Evolutionary conservation across 257 asterid genomes (phyloP).

Genomic region (Plantago elongata): DNA sequence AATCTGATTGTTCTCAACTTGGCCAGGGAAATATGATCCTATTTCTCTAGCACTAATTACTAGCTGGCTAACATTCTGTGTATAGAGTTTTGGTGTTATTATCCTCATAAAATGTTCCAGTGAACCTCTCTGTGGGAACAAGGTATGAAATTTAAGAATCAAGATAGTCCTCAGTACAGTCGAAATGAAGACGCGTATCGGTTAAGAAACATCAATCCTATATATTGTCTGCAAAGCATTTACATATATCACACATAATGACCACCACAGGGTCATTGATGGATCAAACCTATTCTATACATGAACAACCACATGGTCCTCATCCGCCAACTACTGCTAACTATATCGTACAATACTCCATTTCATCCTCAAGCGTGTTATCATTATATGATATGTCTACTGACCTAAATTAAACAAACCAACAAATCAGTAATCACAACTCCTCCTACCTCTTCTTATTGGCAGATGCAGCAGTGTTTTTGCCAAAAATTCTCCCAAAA

Average conservation of each 20-base stretch:
- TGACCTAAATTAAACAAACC: not conserved
- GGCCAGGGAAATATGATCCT: no score
- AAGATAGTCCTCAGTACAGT: no score
- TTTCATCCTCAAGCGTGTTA: slow-evolving; percentile 13
- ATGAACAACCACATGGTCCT: slow-evolving; percentile 11
- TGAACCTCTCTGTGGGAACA: no score
- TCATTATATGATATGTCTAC: not conserved
- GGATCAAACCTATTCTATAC: slow-evolving; percentile 26
- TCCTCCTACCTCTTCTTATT: slow-evolving; percentile 30
- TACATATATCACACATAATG: slow-evolving; percentile 6
- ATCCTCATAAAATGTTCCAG: no score
- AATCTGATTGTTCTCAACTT: no score
- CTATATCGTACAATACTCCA: not conserved
- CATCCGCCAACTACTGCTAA: slow-evolving; percentile 14
- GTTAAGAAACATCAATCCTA: no score
- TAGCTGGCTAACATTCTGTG: no score
- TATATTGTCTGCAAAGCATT: not conserved
- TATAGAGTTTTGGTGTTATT: no score
- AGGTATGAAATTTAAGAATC: no score
- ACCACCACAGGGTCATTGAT: slow-evolving; percentile 8
- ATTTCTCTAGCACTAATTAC: no score
- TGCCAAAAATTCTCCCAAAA: slow-evolving; percentile 44
- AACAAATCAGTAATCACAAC: not conserved
- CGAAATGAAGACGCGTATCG: no score
- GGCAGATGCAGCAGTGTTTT: slow-evolving; percentile 16